Evolutionary conservation across 2,329 filamentous ascomycete species (phyloP), one percentile per base, ranked within the genome.

Genomic region (Stemphylium vesicarium): DNA sequence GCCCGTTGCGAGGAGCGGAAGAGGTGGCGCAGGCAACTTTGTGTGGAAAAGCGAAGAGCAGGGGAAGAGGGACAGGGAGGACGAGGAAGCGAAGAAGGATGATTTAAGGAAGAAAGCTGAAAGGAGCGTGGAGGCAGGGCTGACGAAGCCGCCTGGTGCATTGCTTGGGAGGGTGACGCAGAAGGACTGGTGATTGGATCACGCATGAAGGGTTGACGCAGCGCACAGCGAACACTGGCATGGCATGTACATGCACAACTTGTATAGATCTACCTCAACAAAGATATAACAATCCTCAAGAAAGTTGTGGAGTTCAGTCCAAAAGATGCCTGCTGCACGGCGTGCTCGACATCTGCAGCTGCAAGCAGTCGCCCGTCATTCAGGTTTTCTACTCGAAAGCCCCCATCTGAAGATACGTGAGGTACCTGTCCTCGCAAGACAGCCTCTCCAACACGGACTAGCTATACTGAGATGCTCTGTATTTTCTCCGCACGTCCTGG

Each of bases 11-110:
- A 55, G 70, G 24, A 66, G 66, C 20, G 79, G 79, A 1, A 66
- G 79, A 40, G 79, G 79, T 24, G 79, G 79, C 6, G 78, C 78
- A n/a, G 79, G 79, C 3, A 81, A 81, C 48, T 79, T 76, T 55
- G 68, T 75, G n/a, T 80, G 74, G 74, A 68, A 63, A 64, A 58
- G 72, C 41, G 75, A 75, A 49, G 73, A 74, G 52, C 53, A 63
- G 41, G 72, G 65, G 33, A 62, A 45, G 51, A 47, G 33, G 50
- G 66, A 72, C 49, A 68, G 63, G 43, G 61, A 61, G 37, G 68
- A 56, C 56, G 70, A 55, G 61, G 69, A 53, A 40, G 53, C 40
- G 31, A 56, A 33, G 37, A 56, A 52, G 41, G 57, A 63, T 40
- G 33, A 20, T n/a, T 37, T 78, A 26, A 71, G 69, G 44, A 63